Evolutionary conservation across 2,329 filamentous ascomycete species (phyloP).

Genomic region (Paecilomyces fulvus): DNA sequence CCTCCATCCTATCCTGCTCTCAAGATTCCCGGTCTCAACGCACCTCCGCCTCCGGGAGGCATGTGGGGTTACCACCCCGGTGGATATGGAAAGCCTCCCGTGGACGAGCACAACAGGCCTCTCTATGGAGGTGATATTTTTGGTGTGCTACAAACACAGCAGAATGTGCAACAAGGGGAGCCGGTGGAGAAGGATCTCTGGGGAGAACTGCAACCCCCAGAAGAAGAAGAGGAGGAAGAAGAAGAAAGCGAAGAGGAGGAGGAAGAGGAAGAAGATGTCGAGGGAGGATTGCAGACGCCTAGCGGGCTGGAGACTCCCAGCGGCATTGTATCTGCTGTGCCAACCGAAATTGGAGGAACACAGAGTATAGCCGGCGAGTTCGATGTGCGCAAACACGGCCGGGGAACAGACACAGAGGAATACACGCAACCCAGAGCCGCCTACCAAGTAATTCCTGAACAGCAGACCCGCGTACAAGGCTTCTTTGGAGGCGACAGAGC

Average conservation of each 20-base stretch:
- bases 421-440: constrained; percentile 64
- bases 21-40: constrained; percentile 89
- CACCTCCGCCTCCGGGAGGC: constrained; percentile 78
- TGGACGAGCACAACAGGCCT: constrained; percentile 86
- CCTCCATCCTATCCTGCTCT: constrained; percentile 93
- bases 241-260: constrained; percentile 62
- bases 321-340: constrained; percentile 70
- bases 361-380: constrained; percentile 79
- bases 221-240: constrained; percentile 68
- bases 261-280: constrained; percentile 54
- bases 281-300: constrained; percentile 62
- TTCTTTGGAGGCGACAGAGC: constrained; percentile 95
- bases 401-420: constrained; percentile 84
- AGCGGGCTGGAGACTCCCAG: constrained; percentile 72
- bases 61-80: constrained; percentile 94
- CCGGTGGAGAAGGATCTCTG: constrained; percentile 80
- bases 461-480: constrained; percentile 72
- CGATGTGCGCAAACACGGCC: constrained; percentile 77
- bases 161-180: constrained; percentile 59
- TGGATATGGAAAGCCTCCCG: constrained; percentile 90
- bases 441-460: constrained; percentile 84
- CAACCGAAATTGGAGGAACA: constrained; percentile 67
- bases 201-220: constrained; percentile 80
- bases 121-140: constrained; percentile 94
- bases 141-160: constrained; percentile 59